phyloP scores from a whole-genome alignment of 2,329 filamentous ascomycete species.

The Sporothrix globosa region DNA sequence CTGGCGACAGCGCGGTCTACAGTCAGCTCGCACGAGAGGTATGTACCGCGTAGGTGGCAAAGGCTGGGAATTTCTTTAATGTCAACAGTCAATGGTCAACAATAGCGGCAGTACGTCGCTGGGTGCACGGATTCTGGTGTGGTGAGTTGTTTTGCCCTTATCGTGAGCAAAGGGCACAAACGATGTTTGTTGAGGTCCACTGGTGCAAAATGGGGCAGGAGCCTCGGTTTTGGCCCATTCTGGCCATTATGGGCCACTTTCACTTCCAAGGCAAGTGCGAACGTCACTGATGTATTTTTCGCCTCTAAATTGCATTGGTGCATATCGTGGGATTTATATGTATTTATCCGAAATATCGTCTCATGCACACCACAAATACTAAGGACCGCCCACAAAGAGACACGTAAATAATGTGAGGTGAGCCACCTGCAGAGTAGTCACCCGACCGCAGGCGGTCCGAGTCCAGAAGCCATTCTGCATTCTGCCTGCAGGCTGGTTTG shows the following conservation, averaged over 20 bases:
- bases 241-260: not conserved
- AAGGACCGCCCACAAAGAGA: constrained; percentile 12
- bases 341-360: constrained; percentile 29
- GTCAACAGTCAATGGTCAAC: not conserved
- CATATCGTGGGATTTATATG: constrained; percentile 28
- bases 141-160: constrained; percentile 12
- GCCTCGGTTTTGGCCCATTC: not conserved
- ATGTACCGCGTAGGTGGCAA: not conserved
- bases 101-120: not conserved
- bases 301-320: constrained; percentile 23
- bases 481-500: not conserved
- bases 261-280: constrained; percentile 14
- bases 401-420: not conserved
- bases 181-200: not conserved
- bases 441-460: not conserved
- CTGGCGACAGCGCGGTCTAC: not conserved
- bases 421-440: constrained; percentile 23
- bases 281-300: constrained; percentile 24
- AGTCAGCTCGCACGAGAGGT: not conserved
- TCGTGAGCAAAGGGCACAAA: not conserved
- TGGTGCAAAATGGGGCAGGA: constrained; percentile 3
- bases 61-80: not conserved
- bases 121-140: not conserved
- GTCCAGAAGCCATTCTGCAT: not conserved
- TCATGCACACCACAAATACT: constrained; percentile 15